Evolutionary conservation across 202 grass and related monocot species (phyloP).

Genomic region (Schoenoplectus triqueter): DNA sequence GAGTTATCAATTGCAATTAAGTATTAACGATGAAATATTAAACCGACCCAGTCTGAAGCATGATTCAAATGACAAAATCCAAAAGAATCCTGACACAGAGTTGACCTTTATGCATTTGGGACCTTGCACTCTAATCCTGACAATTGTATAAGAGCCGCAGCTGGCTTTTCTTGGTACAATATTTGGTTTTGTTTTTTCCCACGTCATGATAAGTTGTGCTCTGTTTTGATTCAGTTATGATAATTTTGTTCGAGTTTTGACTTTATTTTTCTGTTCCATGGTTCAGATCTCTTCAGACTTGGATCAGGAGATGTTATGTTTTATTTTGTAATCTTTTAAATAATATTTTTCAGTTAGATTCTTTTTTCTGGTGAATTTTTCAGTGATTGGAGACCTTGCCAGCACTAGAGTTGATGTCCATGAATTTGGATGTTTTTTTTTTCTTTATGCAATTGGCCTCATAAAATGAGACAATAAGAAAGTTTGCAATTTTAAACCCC

Average conservation of each 20-base stretch:
- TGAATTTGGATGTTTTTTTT: conserved; percentile 33
- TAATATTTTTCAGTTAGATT: neutral
- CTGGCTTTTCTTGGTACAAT: neutral
- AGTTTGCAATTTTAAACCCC: conserved; percentile 7
- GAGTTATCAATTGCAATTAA: too few species aligned
- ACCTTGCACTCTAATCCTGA: conserved; percentile 13
- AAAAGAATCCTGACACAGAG: conserved; percentile 4
- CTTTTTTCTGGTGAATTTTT: neutral
- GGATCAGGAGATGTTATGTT: neutral
- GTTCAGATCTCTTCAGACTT: neutral
- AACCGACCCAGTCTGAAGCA: neutral
- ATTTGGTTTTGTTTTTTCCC: neutral
- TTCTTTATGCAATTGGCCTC: conserved; percentile 52
- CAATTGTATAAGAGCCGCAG: neutral
- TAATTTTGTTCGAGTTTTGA: neutral
- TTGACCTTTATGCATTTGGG: conserved; percentile 12
- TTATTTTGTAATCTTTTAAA: neutral
- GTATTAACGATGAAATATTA: too few species aligned
- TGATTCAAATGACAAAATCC: conserved; percentile 10
- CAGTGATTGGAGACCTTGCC: neutral
- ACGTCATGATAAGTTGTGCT: neutral
- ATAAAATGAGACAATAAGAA: conserved; percentile 47
- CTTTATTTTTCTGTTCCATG: neutral
- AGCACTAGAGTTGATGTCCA: neutral
- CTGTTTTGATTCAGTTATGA: neutral